phyloP scores from a whole-genome alignment of 2,329 filamentous ascomycete species.

The Ilyonectria mors-panacis region DNA sequence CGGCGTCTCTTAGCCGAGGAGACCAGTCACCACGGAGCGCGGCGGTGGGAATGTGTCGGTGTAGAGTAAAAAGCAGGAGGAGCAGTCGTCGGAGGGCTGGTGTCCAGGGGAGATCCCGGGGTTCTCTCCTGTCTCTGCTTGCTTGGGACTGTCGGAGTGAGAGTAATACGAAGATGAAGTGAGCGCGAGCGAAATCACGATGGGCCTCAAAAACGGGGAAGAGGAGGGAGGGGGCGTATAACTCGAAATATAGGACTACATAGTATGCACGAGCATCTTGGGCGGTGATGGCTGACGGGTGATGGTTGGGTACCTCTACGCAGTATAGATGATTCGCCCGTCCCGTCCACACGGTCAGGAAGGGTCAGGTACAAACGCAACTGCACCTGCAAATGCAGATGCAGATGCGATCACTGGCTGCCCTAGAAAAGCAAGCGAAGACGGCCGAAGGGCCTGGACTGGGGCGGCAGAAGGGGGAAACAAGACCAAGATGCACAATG shows the following conservation, averaged over 20 bases:
- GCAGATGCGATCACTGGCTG: slow-evolving; percentile 15
- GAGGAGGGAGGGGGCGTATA: background rate
- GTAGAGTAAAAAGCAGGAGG: background rate
- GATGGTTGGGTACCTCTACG: background rate
- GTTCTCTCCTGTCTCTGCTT: background rate
- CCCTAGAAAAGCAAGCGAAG: background rate
- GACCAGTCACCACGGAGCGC: background rate
- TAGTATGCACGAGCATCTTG: background rate
- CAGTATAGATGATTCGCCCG: background rate
- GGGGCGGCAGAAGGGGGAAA: background rate
- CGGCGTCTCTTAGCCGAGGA: background rate
- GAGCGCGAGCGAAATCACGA: background rate
- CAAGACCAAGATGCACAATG: slow-evolving; percentile 18
- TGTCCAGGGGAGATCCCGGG: slow-evolving; percentile 24
- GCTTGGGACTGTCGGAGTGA: background rate
- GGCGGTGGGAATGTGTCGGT: background rate
- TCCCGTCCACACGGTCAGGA: background rate
- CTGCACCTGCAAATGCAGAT: slow-evolving; percentile 24
- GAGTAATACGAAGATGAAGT: slow-evolving; percentile 3
- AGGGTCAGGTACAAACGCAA: slow-evolving; percentile 27
- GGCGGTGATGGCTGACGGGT: background rate
- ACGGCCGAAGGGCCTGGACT: background rate
- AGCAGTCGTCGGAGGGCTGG: background rate
- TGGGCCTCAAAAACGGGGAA: slow-evolving; percentile 2
- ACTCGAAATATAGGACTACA: background rate